Conservation (phyloP, 2,329 filamentous ascomycete species). For the Trichoderma koningiopsis region DNA sequence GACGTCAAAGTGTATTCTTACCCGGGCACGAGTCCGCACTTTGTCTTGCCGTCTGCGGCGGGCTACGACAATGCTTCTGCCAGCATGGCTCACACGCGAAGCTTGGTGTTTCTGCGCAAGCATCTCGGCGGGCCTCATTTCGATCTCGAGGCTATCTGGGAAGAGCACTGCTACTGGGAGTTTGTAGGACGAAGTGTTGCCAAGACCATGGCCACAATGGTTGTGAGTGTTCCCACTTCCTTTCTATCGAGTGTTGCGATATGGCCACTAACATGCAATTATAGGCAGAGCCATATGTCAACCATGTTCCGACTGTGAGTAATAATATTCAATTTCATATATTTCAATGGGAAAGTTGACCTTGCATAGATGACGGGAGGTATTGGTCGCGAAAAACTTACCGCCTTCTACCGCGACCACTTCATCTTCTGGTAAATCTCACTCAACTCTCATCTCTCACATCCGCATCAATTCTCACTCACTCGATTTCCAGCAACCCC, state of each 20-base stretch:
- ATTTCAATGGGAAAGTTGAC: not conserved
- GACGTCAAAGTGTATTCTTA: conserved; percentile 31
- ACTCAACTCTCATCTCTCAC: not conserved
- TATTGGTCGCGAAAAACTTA: conserved; percentile 63
- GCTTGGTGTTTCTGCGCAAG: conserved; percentile 65
- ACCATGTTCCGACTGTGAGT: conserved; percentile 68
- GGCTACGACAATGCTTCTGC: conserved; percentile 57
- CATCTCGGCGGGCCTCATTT: conserved; percentile 66
- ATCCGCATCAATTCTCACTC: not conserved
- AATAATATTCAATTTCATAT: not conserved
- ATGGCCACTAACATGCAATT: not conserved
- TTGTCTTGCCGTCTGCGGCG: conserved; percentile 50
- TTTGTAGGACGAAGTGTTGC: conserved; percentile 68
- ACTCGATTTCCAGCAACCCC: conserved; percentile 56
- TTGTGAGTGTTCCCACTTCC: conserved; percentile 43
- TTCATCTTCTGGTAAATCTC: conserved; percentile 61
- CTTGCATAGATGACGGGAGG: conserved; percentile 62
- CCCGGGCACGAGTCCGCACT: conserved; percentile 39
- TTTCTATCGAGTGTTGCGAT: not conserved
- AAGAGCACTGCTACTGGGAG: conserved; percentile 72
- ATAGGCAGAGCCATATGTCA: conserved; percentile 67
- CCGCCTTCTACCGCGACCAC: conserved; percentile 68
- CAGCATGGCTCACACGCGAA: conserved; percentile 65
- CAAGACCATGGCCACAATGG: conserved; percentile 77
- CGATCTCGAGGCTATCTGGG: conserved; percentile 76